Evolutionary conservation across 2,329 filamentous ascomycete species (phyloP).

Genomic region (Aspergillus ruber): DNA sequence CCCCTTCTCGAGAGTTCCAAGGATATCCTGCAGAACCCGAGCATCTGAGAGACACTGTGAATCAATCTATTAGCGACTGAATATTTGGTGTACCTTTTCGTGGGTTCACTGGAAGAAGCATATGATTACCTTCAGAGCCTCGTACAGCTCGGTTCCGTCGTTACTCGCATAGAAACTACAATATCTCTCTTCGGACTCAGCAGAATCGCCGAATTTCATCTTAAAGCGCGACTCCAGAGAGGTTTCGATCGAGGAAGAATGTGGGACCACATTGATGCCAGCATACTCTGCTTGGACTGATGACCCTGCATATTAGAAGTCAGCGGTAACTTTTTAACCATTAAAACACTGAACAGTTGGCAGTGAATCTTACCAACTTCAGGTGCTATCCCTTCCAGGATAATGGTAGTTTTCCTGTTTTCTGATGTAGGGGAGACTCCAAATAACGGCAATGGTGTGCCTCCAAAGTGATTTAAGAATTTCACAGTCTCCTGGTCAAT

Average conservation of each 20-base stretch:
- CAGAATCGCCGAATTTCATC: neutral
- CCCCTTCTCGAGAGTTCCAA: constrained; percentile 7
- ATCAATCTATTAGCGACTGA: constrained; percentile 8
- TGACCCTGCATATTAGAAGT: neutral
- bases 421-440: constrained; percentile 18
- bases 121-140: constrained; percentile 3
- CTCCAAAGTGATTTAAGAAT: constrained; percentile 57
- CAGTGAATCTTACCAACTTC: constrained; percentile 49
- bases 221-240: neutral
- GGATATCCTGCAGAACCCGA: constrained; percentile 11
- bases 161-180: constrained; percentile 4
- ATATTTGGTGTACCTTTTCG: neutral
- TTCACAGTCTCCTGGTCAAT: constrained; percentile 47
- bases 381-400: constrained; percentile 53
- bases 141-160: neutral
- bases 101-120: neutral
- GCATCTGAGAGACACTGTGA: constrained; percentile 16
- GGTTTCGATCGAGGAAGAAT: neutral
- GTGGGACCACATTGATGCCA: constrained; percentile 5
- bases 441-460: constrained; percentile 48
- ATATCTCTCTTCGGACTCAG: constrained; percentile 1
- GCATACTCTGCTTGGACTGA: constrained; percentile 3
- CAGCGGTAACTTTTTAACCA: neutral
- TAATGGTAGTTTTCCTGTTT: constrained; percentile 25
- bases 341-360: constrained; percentile 5